Evolutionary conservation across 495 filamentous ascomycete species (phyloP).

Genomic region (Podospora pseudopauciseta): DNA sequence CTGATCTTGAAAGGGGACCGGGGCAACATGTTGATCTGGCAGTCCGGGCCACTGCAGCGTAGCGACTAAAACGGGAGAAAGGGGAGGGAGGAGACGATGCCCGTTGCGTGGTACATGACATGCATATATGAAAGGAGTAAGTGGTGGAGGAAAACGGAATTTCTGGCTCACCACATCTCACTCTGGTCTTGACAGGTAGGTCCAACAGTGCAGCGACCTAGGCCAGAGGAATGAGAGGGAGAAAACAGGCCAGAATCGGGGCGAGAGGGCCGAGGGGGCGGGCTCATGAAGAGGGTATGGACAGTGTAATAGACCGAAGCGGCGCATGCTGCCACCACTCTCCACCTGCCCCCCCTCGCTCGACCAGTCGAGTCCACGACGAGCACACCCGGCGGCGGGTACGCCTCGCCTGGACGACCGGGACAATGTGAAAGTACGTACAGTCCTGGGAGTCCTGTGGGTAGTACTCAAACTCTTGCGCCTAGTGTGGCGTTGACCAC

Average conservation of each 20-base stretch:
- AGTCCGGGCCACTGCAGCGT: background rate
- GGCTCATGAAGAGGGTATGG: slow-evolving; percentile 11
- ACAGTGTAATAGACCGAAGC: slow-evolving; percentile 18
- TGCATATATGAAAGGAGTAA: slow-evolving; percentile 9
- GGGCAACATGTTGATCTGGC: slow-evolving; percentile 38
- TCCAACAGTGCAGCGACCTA: slow-evolving; percentile 10
- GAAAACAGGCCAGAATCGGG: slow-evolving; percentile 14
- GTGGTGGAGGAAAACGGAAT: background rate
- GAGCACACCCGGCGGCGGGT: slow-evolving; percentile 9
- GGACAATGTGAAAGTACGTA: background rate
- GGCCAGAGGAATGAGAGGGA: slow-evolving; percentile 8
- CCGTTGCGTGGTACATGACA: slow-evolving; percentile 19
- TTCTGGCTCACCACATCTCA: slow-evolving; percentile 15
- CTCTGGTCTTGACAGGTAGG: slow-evolving; percentile 4
- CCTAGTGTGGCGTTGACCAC: slow-evolving; percentile 27
- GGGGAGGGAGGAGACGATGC: slow-evolving; percentile 11
- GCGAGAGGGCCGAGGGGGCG: slow-evolving; percentile 11
- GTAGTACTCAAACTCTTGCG: slow-evolving; percentile 12
- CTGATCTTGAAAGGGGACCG: slow-evolving; percentile 45
- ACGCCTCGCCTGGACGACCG: slow-evolving; percentile 17
- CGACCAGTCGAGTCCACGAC: slow-evolving; percentile 17
- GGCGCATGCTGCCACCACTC: slow-evolving; percentile 13
- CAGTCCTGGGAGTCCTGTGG: background rate
- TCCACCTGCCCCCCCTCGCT: slow-evolving; percentile 3
- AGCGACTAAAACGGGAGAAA: slow-evolving; percentile 7